Conservation (phyloP, 768 basidiomycete species). For the Lenzites betulinus region DNA sequence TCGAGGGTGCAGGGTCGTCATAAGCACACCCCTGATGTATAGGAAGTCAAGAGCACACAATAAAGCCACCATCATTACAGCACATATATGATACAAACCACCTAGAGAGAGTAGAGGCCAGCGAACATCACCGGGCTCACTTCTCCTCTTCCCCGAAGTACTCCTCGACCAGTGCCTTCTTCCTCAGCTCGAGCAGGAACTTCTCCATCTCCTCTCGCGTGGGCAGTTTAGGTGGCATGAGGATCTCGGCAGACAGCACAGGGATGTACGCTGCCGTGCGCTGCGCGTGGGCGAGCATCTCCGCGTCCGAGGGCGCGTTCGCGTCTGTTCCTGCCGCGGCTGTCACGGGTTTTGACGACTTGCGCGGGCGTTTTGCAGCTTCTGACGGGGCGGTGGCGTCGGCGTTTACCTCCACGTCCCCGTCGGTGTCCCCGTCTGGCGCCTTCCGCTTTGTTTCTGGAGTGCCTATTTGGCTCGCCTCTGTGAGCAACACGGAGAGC, state of each 20-base stretch:
- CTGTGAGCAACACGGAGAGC: conserved; percentile 28
- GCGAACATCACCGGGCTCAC: neutral
- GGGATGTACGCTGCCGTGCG: conserved; percentile 71
- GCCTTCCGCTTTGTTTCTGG: conserved; percentile 58
- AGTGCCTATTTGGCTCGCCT: conserved; percentile 25
- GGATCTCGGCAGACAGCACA: conserved; percentile 71
- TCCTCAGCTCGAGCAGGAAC: conserved; percentile 72
- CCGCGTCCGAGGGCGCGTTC: conserved; percentile 30
- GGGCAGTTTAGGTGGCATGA: conserved; percentile 77
- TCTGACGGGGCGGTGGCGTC: conserved; percentile 30
- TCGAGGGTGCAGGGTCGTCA: too few relatives aligned
- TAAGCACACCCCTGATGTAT: too few relatives aligned
- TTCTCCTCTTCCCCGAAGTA: conserved; percentile 48
- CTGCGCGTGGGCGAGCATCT: conserved; percentile 42
- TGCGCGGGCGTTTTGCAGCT: conserved; percentile 37
- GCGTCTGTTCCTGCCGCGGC: conserved; percentile 7
- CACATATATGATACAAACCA: neutral
- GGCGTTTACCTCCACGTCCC: conserved; percentile 39
- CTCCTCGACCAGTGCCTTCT: conserved; percentile 82
- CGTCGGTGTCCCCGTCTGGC: conserved; percentile 43
- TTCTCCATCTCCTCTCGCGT: conserved; percentile 77
- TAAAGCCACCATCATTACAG: neutral
- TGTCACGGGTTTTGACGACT: conserved; percentile 23
- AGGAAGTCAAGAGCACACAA: too few relatives aligned
- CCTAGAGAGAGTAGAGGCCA: neutral